A percentile compares a stretch with the other conserved stretches of the same genome.
These are phyloP conservation scores for Cryphonectria japonica DNA, from an alignment of 2,329 filamentous ascomycete genomes.

Conservation along the genomic window DNA sequence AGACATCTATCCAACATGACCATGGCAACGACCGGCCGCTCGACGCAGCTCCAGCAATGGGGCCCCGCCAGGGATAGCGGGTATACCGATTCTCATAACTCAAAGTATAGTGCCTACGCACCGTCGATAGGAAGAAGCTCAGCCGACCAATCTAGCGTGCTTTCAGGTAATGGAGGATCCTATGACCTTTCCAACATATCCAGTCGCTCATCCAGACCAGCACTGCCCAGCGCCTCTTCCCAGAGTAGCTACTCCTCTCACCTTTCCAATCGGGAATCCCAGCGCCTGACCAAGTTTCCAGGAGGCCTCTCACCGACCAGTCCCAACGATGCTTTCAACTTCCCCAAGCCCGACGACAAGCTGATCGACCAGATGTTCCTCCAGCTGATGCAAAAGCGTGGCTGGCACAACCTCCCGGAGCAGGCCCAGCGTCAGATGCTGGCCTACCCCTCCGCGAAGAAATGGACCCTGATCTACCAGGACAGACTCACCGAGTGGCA, in stretches of 20 bases:
- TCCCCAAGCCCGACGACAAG: conserved; percentile 75
- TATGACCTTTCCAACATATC: conserved; percentile 41
- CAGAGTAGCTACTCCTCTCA: conserved; percentile 57
- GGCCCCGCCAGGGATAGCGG: conserved; percentile 62
- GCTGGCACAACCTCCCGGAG: conserved; percentile 95
- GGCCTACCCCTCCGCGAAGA: conserved; percentile 91
- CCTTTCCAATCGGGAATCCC: conserved; percentile 56
- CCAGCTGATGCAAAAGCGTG: conserved; percentile 94
- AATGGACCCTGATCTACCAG: conserved; percentile 96
- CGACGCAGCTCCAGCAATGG: conserved; percentile 80
- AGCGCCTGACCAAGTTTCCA: conserved; percentile 61
- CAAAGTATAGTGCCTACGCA: conserved; percentile 67
- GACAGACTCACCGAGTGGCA: conserved; percentile 93
- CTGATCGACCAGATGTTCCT: conserved; percentile 90
- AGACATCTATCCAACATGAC: conserved; percentile 61
- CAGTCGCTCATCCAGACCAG: conserved; percentile 55
- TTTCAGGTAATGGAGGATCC: conserved; percentile 59
- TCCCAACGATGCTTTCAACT: conserved; percentile 56
- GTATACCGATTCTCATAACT: conserved; percentile 56
- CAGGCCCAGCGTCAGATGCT: conserved; percentile 95
- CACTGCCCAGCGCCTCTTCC: conserved; percentile 59
- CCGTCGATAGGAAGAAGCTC: conserved; percentile 62
- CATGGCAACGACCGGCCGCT: conserved; percentile 72
- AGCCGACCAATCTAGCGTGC: conserved; percentile 57
- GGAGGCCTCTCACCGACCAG: conserved; percentile 37